phyloP scores from a whole-genome alignment of 2,329 filamentous ascomycete species.

The Alternaria brassicae region DNA sequence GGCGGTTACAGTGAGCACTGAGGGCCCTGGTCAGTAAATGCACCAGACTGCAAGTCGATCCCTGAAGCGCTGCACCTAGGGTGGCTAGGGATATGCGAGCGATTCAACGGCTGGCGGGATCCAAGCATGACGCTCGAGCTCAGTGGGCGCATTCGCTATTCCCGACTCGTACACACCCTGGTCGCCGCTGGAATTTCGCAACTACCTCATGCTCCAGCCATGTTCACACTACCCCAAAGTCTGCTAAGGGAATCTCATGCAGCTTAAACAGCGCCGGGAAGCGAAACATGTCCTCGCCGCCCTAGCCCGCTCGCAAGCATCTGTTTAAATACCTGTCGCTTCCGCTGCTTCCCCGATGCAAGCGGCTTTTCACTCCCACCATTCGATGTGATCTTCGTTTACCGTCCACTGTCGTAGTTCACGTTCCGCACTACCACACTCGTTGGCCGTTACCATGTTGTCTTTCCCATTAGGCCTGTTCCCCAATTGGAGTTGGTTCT shows the following conservation, averaged over 20 bases:
- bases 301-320: conserved; percentile 48
- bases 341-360: conserved; percentile 49
- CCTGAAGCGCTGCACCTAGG: conserved; percentile 44
- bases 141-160: conserved; percentile 42
- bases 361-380: conserved; percentile 49
- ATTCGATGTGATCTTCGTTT: conserved; percentile 51
- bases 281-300: conserved; percentile 50
- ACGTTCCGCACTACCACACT: conserved; percentile 47
- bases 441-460: conserved; percentile 50
- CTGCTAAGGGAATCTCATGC: conserved; percentile 51
- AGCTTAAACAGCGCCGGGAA: conserved; percentile 51
- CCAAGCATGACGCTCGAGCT: conserved; percentile 49
- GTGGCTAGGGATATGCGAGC: conserved; percentile 45
- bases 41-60: conserved; percentile 46
- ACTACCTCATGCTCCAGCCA: conserved; percentile 52
- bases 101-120: conserved; percentile 51
- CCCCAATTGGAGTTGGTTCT: conserved; percentile 51
- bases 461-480: conserved; percentile 47
- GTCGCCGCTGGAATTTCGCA: conserved; percentile 45
- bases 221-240: conserved; percentile 52
- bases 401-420: conserved; percentile 43
- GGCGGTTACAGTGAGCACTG: conserved; percentile 33
- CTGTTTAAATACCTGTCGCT: conserved; percentile 52
- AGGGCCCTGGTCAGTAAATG: conserved; percentile 17
- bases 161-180: conserved; percentile 39